Evolutionary conservation across 345 rosid species (phyloP).

Genomic region (Dipteronia sinensis): DNA sequence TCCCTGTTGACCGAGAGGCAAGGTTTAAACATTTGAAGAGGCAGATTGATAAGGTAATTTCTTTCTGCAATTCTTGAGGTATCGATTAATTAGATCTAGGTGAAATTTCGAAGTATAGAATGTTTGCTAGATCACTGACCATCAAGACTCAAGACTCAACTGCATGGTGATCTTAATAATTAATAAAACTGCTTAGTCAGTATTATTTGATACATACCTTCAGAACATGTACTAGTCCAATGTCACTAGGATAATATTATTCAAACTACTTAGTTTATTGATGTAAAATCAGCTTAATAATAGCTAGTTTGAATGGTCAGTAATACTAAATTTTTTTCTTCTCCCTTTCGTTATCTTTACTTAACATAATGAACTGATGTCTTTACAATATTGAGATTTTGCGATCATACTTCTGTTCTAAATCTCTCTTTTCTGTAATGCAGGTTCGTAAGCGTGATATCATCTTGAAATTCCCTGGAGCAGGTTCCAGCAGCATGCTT

Average conservation of each 20-base stretch:
- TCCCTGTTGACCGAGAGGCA: conserved; percentile 64
- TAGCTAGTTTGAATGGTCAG: neutral
- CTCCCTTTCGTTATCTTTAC: neutral
- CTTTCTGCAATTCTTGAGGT: conserved; percentile 5
- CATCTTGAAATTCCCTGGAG: conserved; percentile 61
- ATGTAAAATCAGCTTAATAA: too few relatives aligned
- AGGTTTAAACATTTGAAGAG: conserved; percentile 64
- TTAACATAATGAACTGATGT: neutral
- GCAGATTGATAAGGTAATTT: conserved; percentile 67
- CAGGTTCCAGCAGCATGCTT: conserved; percentile 33
- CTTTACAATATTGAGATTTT: neutral
- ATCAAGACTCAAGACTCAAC: too few relatives aligned
- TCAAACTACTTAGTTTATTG: too few relatives aligned
- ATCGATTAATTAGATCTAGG: conserved; percentile 7
- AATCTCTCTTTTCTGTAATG: conserved; percentile 21
- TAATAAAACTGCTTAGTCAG: too few relatives aligned
- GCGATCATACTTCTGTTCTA: neutral
- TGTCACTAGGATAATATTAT: too few relatives aligned
- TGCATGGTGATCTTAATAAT: too few relatives aligned
- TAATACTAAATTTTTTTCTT: neutral
- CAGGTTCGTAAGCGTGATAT: conserved; percentile 89
- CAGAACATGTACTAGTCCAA: too few relatives aligned
- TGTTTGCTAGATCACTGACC: too few relatives aligned
- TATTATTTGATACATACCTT: too few relatives aligned
- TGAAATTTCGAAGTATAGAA: neutral